Evolutionary conservation across 1,139 yeast species (phyloP), one percentile per base, ranked within the genome.

Genomic region (Lizanozyma gosingica): DNA sequence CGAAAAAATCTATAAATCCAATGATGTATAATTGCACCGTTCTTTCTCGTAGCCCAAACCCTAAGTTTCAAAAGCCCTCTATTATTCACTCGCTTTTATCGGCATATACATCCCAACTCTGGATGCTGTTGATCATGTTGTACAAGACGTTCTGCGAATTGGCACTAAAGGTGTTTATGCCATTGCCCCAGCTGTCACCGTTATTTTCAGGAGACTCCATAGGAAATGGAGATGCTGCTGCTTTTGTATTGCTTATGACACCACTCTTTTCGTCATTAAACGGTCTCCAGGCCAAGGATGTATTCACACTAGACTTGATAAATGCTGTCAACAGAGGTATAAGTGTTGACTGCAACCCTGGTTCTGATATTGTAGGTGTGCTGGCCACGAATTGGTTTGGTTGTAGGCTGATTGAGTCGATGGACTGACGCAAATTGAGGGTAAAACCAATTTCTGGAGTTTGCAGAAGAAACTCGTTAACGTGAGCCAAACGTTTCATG

Each of bases 91-190:
- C 29, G 29, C 11, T 22, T 11, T 22, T 22, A 11, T 22, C 29
- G 29, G 29, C 29, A 22, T 22, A 52, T 27, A 49, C 53, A 37
- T 54, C 59, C 59, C 59, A 57, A 37, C 50, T 49, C 44, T 58
- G 63, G n/a, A 59, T 50, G 35, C 49, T 54, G 35, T 48, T 52
- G 38, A 60, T 53, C 52, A 61, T 46, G 1, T 51, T 40, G 15
- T 40, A 39, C 15, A 54, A 40, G 3, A 45, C 42, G 33, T 43
- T 43, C 29, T 49, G 52, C 2, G 55, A 49, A n/a, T 49, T 17
- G 2, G 15, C 34, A 18, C 32, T 33, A 15, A 35, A 17, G 4
- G 14, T 8, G 9, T 18, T 17, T n/a, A 38, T 18, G 8, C 15
- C n/a, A n/a, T 14, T 17, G 35, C 38, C 27, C 14, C 22, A 15